Evolutionary conservation across 768 basidiomycete species (phyloP).

Genomic region (Mrakia frigida): DNA sequence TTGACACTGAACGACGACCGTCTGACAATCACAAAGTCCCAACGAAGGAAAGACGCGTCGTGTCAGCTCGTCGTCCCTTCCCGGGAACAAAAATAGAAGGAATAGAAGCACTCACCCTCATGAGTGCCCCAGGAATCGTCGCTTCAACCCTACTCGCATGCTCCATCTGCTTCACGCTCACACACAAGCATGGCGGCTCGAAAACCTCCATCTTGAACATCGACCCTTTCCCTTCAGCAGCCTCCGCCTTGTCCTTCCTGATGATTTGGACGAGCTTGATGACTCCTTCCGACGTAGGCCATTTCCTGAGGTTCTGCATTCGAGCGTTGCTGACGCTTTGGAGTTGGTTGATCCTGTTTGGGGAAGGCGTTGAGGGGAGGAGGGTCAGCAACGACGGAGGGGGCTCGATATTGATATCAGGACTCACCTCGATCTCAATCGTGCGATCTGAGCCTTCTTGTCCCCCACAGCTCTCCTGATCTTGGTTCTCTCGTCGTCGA

Average conservation of each 20-base stretch:
- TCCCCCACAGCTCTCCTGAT: too few relatives aligned
- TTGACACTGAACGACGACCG: conserved; percentile 73
- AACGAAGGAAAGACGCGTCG: conserved; percentile 49
- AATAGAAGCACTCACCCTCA: conserved; percentile 58
- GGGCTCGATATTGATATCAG: too few relatives aligned
- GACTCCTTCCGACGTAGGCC: conserved; percentile 46
- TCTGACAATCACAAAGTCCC: conserved; percentile 53
- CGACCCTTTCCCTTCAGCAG: conserved; percentile 49
- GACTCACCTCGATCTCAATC: too few relatives aligned
- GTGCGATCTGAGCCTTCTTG: too few relatives aligned
- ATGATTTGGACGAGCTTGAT: conserved; percentile 69
- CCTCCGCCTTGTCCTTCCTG: conserved; percentile 42
- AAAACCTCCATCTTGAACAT: conserved; percentile 74
- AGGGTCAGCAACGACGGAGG: background rate
- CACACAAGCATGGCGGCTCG: conserved; percentile 71
- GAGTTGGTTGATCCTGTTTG: conserved; percentile 11
- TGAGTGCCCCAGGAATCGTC: conserved; percentile 55
- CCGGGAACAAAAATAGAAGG: too few relatives aligned
- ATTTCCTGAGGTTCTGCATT: conserved; percentile 19
- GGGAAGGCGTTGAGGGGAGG: background rate
- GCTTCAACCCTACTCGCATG: conserved; percentile 69
- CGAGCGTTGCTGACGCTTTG: background rate
- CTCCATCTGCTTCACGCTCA: conserved; percentile 61
- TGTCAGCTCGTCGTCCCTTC: background rate
- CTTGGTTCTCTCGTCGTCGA: too few relatives aligned